Conservation (phyloP, 352 stramenopile genomes). For the Halophytophthora polymorphica region DNA sequence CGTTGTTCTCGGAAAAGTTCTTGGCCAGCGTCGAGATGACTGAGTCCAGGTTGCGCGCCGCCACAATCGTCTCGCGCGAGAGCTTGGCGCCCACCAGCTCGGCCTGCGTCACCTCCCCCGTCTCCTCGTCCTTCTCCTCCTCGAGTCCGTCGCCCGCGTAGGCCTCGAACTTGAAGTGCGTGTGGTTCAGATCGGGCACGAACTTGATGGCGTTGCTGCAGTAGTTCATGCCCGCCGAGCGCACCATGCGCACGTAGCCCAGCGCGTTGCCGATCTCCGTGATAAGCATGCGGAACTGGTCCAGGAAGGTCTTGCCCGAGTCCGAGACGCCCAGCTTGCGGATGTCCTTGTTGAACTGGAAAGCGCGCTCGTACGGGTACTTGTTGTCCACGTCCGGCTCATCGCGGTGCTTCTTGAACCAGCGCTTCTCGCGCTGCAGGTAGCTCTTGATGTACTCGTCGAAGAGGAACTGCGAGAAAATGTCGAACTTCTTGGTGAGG, state of each 20-base stretch:
- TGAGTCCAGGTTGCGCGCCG: slow-evolving; percentile 83
- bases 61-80: slow-evolving; percentile 75
- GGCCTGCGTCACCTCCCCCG: slow-evolving; percentile 36
- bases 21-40: slow-evolving; percentile 85
- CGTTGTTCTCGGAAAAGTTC: slow-evolving; percentile 91
- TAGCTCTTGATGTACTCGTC: slow-evolving; percentile 95
- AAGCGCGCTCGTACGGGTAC: slow-evolving; percentile 90
- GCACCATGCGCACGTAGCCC: slow-evolving; percentile 93
- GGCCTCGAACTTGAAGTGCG: slow-evolving; percentile 79
- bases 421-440: slow-evolving; percentile 90
- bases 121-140: slow-evolving; percentile 62
- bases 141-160: slow-evolving; percentile 59
- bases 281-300: slow-evolving; percentile 90
- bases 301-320: slow-evolving; percentile 85
- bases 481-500: slow-evolving; percentile 89
- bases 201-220: slow-evolving; percentile 93
- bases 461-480: slow-evolving; percentile 91
- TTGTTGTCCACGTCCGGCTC: slow-evolving; percentile 89
- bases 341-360: slow-evolving; percentile 92
- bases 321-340: slow-evolving; percentile 84
- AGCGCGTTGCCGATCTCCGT: slow-evolving; percentile 93
- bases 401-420: slow-evolving; percentile 92
- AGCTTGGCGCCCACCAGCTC: slow-evolving; percentile 63
- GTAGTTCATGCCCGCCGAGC: slow-evolving; percentile 90
- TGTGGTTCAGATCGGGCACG: slow-evolving; percentile 87